These are phyloP conservation scores for Gossypioides kirkii DNA, from an alignment of 345 rosid genomes.

Conservation along the genomic window DNA sequence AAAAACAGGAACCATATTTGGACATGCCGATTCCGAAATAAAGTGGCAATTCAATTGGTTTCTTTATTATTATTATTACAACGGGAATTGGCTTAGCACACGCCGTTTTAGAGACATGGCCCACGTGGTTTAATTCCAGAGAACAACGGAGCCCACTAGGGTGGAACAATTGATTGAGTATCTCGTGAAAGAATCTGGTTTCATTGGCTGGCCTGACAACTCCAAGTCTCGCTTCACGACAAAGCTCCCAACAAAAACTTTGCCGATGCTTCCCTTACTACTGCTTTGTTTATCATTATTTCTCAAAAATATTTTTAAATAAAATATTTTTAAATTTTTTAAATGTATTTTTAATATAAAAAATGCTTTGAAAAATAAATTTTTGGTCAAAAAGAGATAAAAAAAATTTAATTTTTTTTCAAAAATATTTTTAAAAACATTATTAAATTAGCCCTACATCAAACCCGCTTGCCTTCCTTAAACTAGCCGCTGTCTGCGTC, in stretches of 20 bases:
- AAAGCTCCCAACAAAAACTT: conserved; percentile 10
- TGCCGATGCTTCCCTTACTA: neutral
- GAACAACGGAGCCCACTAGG: neutral
- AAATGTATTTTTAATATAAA: too few relatives aligned
- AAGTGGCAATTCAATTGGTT: neutral
- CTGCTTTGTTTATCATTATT: too few relatives aligned
- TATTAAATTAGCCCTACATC: too few relatives aligned
- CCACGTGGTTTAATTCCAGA: neutral
- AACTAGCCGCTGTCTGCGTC: neutral
- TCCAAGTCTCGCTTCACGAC: conserved; percentile 16
- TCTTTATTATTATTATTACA: neutral
- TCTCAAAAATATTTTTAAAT: too few relatives aligned
- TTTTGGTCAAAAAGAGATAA: too few relatives aligned
- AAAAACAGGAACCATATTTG: neutral
- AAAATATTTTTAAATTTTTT: too few relatives aligned
- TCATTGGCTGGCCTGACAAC: conserved; percentile 11
- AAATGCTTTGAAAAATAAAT: too few relatives aligned
- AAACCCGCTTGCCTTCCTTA: neutral
- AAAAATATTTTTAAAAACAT: too few relatives aligned
- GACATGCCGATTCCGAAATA: too few relatives aligned
- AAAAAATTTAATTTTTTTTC: too few relatives aligned
- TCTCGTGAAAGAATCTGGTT: conserved; percentile 16
- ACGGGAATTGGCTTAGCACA: neutral
- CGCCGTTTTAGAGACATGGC: neutral
- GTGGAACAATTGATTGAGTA: conserved; percentile 10